Conservation (phyloP, 2,329 filamentous ascomycete species). For the Fusarium musae region DNA sequence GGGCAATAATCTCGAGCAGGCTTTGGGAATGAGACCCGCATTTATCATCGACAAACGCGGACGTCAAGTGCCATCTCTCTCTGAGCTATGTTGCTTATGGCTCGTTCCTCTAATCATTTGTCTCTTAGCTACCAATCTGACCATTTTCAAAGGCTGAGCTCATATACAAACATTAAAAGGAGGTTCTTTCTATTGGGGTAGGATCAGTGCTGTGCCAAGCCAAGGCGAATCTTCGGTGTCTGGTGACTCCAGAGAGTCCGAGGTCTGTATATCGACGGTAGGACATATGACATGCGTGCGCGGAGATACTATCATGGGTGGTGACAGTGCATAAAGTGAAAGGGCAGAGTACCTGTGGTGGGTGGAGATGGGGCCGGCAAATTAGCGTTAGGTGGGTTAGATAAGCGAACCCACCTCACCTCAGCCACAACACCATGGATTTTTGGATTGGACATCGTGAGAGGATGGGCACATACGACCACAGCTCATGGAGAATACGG, state of each 20-base stretch:
- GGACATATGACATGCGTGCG: not conserved
- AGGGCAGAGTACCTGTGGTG: not conserved
- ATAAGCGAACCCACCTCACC: not conserved
- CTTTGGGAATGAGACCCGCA: accelerated
- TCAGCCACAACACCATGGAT: not conserved
- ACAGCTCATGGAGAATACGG: conserved; percentile 13
- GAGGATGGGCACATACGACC: not conserved
- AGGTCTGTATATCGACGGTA: too few species aligned
- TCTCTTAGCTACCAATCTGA: not conserved
- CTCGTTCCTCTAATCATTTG: accelerated
- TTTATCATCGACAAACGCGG: accelerated
- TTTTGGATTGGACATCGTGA: not conserved
- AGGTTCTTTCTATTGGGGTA: too few species aligned
- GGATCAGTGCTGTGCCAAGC: not conserved
- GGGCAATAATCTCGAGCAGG: accelerated
- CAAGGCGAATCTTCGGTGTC: accelerated
- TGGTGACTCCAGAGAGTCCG: accelerated
- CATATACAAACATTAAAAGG: not conserved
- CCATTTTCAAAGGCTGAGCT: accelerated
- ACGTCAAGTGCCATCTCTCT: not conserved
- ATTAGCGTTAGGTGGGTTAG: not conserved
- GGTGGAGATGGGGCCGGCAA: not conserved
- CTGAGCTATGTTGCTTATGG: accelerated
- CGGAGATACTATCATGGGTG: not conserved
- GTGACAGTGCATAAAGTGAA: accelerated